phyloP scores from a whole-genome alignment of 176 grass and related monocot species.

The Cocos nucifera region DNA sequence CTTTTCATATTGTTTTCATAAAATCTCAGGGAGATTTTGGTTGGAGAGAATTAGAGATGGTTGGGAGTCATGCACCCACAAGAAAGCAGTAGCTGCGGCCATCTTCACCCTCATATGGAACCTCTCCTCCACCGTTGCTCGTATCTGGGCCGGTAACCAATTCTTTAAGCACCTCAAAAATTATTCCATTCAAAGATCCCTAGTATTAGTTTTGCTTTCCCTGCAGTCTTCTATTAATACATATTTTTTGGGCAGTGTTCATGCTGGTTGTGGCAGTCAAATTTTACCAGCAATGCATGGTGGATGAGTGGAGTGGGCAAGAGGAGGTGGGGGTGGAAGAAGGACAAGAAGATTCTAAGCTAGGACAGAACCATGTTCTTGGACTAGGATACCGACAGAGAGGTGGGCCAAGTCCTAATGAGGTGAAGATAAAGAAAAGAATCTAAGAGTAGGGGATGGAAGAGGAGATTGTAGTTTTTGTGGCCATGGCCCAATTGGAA shows the following conservation, averaged over 20 bases:
- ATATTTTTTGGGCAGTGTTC: slow-evolving; percentile 41
- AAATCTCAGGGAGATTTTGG: slow-evolving; percentile 53
- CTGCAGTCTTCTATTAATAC: no score
- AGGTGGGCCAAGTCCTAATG: slow-evolving; percentile 10
- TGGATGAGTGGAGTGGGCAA: slow-evolving; percentile 35
- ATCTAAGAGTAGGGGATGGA: neutral
- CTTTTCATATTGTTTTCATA: no score
- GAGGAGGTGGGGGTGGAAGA: slow-evolving; percentile 13
- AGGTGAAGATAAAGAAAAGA: slow-evolving; percentile 33
- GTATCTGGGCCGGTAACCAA: slow-evolving; percentile 70
- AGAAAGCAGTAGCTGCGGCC: slow-evolving; percentile 66
- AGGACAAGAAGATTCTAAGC: slow-evolving; percentile 11
- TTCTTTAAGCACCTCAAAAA: no score
- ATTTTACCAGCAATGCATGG: slow-evolving; percentile 70
- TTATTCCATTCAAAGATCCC: no score
- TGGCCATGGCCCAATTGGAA: no score
- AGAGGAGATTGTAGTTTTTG: no score
- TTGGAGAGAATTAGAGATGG: slow-evolving; percentile 76
- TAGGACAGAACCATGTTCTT: neutral
- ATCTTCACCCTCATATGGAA: slow-evolving; percentile 88
- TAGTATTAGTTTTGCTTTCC: no score
- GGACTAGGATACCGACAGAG: slow-evolving; percentile 7
- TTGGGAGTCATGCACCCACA: slow-evolving; percentile 92
- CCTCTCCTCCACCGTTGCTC: slow-evolving; percentile 61
- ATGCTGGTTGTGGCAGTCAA: slow-evolving; percentile 76